Evolutionary conservation across 495 filamentous ascomycete species (phyloP), one percentile per base, ranked within the genome.

Genomic region (Trichoderma reesei): DNA sequence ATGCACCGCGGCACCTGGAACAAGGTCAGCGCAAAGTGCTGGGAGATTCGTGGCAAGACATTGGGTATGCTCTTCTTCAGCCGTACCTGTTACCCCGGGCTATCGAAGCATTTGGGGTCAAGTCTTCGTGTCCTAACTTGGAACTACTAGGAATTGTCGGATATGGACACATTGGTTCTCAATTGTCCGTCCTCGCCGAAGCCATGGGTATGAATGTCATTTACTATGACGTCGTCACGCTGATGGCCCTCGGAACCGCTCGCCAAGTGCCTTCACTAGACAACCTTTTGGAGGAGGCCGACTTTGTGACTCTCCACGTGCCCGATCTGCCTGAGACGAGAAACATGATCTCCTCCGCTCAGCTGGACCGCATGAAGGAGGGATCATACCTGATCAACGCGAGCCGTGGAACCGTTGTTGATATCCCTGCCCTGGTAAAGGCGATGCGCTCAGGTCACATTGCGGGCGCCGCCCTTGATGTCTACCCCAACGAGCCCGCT

Each of bases 31-130:
- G 85, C 81, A 70, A 90, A 88, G 70, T 98, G 94, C 83, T 97
- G 95, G 93, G 95, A 98, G 74, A 90, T 99, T 67, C 86, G 95
- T 68, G 95, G 95, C 70, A 99, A 99, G 80, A 97, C 92, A 38
- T 82, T 99, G 51, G 93, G 90, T 88, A 80, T 33, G 75, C 69
- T 56, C 39, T 39, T 2, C 16, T 62, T 42, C 46, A 42, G 16
- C n/a, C 26, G 26, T 5, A 64, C 38, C 36, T 41, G 26, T 68
- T 5, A 61, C 59, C 62, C 56, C 31, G 60, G 42, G 3, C 37
- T 38, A 20, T 39, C 1, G 41, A 44, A 13, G 10, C 5, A 3
- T 7, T n/a, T 26, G 5, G 20, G 20, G 59, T 65, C 56, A 10
- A 59, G 10, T 26, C 26, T n/a, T 36, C 26, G 44, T 41, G 11